Conservation (phyloP, 208 protist genomes). For the Leishmania arabica region DNA sequence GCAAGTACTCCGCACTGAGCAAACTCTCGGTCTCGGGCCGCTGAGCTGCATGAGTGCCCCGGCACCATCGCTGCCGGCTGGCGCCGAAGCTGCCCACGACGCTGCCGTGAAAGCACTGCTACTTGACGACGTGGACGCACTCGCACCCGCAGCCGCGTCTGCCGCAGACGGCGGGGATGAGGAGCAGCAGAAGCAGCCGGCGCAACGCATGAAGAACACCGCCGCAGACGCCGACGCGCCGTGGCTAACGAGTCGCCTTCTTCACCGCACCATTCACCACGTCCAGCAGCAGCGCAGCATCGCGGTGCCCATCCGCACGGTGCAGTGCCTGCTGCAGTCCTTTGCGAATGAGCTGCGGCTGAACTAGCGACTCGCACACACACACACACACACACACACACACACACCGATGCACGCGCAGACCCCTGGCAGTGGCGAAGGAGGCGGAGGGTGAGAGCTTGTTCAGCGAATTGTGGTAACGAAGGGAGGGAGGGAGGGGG, state of each 20-base stretch:
- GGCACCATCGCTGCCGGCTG: not conserved
- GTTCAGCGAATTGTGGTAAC: not conserved
- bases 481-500: too few species aligned
- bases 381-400: too few species aligned
- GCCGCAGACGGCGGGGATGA: not conserved
- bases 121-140: not conserved
- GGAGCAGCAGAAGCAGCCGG: not conserved
- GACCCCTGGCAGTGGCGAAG: not conserved
- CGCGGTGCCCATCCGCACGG: constrained; percentile 60
- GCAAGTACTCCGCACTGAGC: constrained; percentile 13
- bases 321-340: constrained; percentile 48
- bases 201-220: not conserved
- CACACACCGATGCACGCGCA: not conserved
- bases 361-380: not conserved
- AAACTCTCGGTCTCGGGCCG: not conserved
- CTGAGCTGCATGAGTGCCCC: not conserved
- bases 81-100: not conserved
- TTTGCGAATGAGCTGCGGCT: constrained; percentile 53
- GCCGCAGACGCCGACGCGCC: not conserved
- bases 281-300: constrained; percentile 55
- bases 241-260: constrained; percentile 21
- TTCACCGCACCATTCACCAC: constrained; percentile 39
- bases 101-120: not conserved
- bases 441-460: not conserved
- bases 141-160: not conserved